These are phyloP conservation scores for Bromus sterilis DNA, from an alignment of 176 grass and related monocot genomes.

Conservation along the genomic window DNA sequence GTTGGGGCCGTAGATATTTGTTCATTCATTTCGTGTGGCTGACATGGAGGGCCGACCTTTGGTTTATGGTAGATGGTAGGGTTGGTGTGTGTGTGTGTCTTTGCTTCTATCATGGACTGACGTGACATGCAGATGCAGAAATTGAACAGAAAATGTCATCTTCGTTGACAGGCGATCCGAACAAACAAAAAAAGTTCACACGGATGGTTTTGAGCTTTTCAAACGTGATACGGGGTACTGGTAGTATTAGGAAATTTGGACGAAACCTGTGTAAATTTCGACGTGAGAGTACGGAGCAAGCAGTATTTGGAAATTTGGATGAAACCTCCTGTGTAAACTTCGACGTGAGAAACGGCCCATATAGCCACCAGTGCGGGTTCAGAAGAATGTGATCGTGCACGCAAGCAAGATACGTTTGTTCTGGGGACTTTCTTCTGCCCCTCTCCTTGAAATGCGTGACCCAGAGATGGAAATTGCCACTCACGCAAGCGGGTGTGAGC, in stretches of 20 bases:
- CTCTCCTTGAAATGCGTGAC: constrained; percentile 18
- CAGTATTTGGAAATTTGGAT: neutral
- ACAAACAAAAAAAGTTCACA: no score
- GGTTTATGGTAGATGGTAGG: neutral
- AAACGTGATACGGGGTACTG: no score
- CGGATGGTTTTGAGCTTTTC: no score
- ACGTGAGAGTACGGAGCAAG: no score
- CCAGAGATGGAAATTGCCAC: neutral
- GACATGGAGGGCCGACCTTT: neutral
- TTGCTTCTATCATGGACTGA: neutral
- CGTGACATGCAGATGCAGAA: no score
- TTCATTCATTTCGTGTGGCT: neutral
- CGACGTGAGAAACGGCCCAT: no score
- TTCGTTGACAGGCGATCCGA: no score
- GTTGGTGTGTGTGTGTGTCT: neutral
- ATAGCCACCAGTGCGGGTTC: no score
- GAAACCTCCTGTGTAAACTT: no score
- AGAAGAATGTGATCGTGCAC: neutral
- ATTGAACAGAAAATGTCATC: no score
- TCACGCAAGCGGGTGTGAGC: neutral
- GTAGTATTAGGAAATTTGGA: no score
- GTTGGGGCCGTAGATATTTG: constrained; percentile 6
- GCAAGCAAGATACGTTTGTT: neutral
- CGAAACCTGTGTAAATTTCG: no score
- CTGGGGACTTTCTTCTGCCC: neutral